These are phyloP conservation scores for Aspergillus sp. DNA, from an alignment of 2,329 filamentous ascomycete species.

Conservation along the genomic window DNA sequence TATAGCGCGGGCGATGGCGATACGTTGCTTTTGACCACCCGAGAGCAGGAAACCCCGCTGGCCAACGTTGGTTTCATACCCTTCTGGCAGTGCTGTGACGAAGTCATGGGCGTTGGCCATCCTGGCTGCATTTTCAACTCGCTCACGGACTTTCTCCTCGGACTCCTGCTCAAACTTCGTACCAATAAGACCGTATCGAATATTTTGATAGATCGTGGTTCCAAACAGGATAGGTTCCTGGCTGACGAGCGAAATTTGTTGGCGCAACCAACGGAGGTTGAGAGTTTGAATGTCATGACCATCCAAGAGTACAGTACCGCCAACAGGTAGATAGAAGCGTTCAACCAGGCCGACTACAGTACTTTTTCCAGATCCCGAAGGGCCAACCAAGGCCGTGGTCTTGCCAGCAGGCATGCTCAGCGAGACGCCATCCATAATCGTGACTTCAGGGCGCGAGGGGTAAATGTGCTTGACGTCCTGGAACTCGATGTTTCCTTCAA, in stretches of 20 bases:
- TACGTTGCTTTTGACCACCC: slow-evolving; percentile 93
- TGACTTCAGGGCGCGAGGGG: slow-evolving; percentile 82
- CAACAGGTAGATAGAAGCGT: slow-evolving; percentile 86
- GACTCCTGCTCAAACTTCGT: slow-evolving; percentile 64
- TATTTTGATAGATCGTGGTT: slow-evolving; percentile 83
- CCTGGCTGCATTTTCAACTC: slow-evolving; percentile 73
- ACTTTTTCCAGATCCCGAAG: slow-evolving; percentile 89
- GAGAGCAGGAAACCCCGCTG: slow-evolving; percentile 88
- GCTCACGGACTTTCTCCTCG: slow-evolving; percentile 60
- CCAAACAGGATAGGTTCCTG: slow-evolving; percentile 90
- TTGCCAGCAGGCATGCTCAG: slow-evolving; percentile 80
- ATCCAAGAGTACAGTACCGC: slow-evolving; percentile 71
- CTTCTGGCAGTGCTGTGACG: slow-evolving; percentile 70
- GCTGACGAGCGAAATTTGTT: slow-evolving; percentile 85
- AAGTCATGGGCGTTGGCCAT: slow-evolving; percentile 96
- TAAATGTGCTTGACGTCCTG: slow-evolving; percentile 87
- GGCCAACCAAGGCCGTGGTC: slow-evolving; percentile 86
- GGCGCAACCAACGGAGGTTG: slow-evolving; percentile 84
- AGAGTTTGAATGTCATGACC: slow-evolving; percentile 72
- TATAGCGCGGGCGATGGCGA: slow-evolving; percentile 85
- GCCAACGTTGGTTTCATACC: slow-evolving; percentile 91
- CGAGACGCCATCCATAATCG: slow-evolving; percentile 76
- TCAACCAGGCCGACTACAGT: slow-evolving; percentile 91
- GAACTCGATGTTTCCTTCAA: slow-evolving; percentile 74
- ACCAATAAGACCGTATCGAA: slow-evolving; percentile 82